Evolutionary conservation across 2,329 filamentous ascomycete species (phyloP), one percentile per base, ranked within the genome.

Genomic region (Exutisphaerella laricina): DNA sequence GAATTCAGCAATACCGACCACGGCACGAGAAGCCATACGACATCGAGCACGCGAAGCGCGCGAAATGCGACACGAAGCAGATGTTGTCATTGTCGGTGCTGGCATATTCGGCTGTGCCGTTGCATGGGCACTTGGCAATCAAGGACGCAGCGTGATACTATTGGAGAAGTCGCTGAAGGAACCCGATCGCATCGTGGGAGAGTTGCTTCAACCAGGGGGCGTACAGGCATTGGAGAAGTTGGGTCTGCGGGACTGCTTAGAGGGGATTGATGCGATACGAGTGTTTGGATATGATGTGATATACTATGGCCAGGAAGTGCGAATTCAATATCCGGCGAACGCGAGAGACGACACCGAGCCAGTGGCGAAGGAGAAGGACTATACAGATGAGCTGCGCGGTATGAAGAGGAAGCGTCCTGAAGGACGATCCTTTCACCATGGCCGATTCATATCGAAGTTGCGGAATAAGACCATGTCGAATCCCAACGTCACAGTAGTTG

Each of bases 141-240:
- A 97, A 69, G 89, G 88, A 41, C 81, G 92, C 50, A 94, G 85
- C 63, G 89, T 98, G 18, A 76, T 97, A 18, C 72, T 98, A 39
- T 78, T 98, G 38, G 92, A 98, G 70, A 79, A 79, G 58, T 94
- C 81, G 68, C 73, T 97, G 68, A 88, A 88, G 67, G 84, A 97
- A 70, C 92, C 92, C 14, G 85, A 97, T 69, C 82, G 92, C 51
- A 98, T 98, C 55, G 88, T 98, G 35, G 92, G 92, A 57, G 92
- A 98, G 70, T 70, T 98, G 52, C 71, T 98, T 57, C 92, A 98
- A 67, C 92, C 92, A 0, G 92, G 92, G 38, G 92, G 92, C 37
- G 82, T 95, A 23, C 73, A 79, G 39, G 85, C 92, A 5, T 73
- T 98, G 58, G 77, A 82, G 59, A 80, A 85, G 61, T 71, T 98